Conservation (phyloP, 352 stramenopile species). For the Halophytophthora batemanensis region DNA sequence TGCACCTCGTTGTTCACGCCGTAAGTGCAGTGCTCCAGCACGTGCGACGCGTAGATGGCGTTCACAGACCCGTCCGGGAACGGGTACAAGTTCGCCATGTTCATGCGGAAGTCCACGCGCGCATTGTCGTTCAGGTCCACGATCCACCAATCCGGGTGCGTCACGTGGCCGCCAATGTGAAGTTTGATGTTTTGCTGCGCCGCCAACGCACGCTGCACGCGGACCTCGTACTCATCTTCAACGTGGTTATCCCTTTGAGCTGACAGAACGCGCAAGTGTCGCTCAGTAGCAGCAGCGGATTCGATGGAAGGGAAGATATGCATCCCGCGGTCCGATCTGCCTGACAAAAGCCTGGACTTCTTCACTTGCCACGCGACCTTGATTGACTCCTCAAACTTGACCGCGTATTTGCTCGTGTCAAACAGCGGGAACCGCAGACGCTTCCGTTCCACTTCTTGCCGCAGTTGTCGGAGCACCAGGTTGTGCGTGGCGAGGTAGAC, state of each 20-base stretch:
- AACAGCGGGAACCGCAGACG: slow-evolving; percentile 56
- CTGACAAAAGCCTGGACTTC: slow-evolving; percentile 15
- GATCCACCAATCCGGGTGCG: slow-evolving; percentile 57
- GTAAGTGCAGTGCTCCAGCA: slow-evolving; percentile 73
- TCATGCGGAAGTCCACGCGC: slow-evolving; percentile 56
- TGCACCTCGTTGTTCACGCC: slow-evolving; percentile 46
- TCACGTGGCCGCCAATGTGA: slow-evolving; percentile 54
- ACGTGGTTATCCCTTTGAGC: slow-evolving; percentile 29
- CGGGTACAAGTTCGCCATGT: slow-evolving; percentile 66
- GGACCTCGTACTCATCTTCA: slow-evolving; percentile 37
- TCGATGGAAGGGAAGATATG: slow-evolving; percentile 40
- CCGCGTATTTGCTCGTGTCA: slow-evolving; percentile 53
- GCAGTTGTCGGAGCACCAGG: slow-evolving; percentile 31
- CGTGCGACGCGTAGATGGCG: slow-evolving; percentile 70
- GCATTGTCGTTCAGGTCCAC: slow-evolving; percentile 53
- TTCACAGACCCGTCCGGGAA: slow-evolving; percentile 58
- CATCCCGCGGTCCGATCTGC: slow-evolving; percentile 15
- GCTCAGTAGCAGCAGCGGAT: slow-evolving; percentile 17
- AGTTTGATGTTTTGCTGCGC: slow-evolving; percentile 40
- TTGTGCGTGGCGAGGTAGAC: slow-evolving; percentile 43
- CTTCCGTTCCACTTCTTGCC: slow-evolving; percentile 36
- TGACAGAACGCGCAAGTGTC: slow-evolving; percentile 34
- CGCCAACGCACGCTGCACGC: slow-evolving; percentile 28
- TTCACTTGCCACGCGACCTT: slow-evolving; percentile 46
- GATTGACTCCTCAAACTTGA: slow-evolving; percentile 45